A percentile compares a stretch with the other conserved stretches of the same genome.
These are phyloP conservation scores for Ganoderma lingzhi DNA, from an alignment of 1,284 basidiomycete species.

Conservation along the genomic window DNA sequence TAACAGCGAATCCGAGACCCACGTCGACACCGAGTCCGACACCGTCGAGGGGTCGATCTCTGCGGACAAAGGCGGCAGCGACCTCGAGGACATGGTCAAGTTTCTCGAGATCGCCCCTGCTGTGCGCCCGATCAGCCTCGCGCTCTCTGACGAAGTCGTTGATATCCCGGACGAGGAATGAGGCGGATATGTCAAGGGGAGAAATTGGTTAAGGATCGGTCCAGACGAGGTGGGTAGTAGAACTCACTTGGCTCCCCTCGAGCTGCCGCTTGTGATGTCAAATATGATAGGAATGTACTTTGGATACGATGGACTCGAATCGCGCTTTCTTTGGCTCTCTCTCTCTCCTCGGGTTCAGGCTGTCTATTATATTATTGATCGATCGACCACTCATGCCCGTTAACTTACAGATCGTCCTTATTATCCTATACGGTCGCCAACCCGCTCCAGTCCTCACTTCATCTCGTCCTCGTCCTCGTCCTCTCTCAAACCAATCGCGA, in stretches of 20 bases:
- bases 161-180: conserved; percentile 47
- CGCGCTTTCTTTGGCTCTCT: not conserved
- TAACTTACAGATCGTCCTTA: conserved; percentile 9
- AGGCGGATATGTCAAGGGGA: not conserved
- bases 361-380: not conserved
- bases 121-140: conserved; percentile 45
- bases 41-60: conserved; percentile 30
- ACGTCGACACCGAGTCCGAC: conserved; percentile 34
- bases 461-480: not conserved
- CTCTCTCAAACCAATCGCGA: not conserved
- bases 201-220: not conserved
- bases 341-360: not conserved
- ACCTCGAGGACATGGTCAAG: conserved; percentile 71
- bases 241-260: not conserved
- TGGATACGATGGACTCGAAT: not conserved
- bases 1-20: conserved; percentile 32
- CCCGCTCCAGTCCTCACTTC: not conserved
- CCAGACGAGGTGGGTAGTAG: conserved; percentile 7
- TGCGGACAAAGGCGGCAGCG: conserved; percentile 42
- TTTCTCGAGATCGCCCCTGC: conserved; percentile 56
- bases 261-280: not conserved
- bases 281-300: conserved; percentile 8
- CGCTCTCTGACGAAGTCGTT: conserved; percentile 38
- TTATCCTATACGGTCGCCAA: not conserved
- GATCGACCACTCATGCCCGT: conserved; percentile 4